Evolutionary conservation across 176 grass and related monocot species (phyloP).

Genomic region (Avena eriantha): DNA sequence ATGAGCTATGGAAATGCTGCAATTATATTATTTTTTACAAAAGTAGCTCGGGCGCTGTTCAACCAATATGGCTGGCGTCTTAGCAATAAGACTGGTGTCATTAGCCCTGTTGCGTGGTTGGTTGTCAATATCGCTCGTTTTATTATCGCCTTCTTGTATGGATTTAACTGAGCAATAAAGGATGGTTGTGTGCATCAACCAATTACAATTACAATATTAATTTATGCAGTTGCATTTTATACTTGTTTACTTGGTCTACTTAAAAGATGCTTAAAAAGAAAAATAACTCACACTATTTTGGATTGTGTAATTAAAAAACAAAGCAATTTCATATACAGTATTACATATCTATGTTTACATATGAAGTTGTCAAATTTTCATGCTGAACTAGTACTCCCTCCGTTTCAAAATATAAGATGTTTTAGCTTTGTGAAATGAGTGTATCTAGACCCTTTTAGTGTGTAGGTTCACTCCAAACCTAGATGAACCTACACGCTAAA

Average conservation of each 20-base stretch:
- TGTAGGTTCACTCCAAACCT: too few species aligned
- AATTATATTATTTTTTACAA: not conserved
- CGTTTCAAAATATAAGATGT: too few species aligned
- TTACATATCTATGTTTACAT: not conserved
- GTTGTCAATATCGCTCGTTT: too few species aligned
- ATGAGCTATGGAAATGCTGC: not conserved
- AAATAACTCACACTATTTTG: not conserved
- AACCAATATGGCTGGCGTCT: too few species aligned
- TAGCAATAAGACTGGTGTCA: too few species aligned
- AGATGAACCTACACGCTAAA: too few species aligned
- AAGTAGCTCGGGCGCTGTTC: not conserved
- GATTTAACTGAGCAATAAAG: too few species aligned
- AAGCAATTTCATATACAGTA: not conserved
- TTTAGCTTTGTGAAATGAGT: too few species aligned
- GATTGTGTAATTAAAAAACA: not conserved
- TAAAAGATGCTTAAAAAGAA: not conserved
- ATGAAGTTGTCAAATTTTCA: slow-evolving; percentile 14
- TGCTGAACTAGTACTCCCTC: not conserved
- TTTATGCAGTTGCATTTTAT: slow-evolving; percentile 23
- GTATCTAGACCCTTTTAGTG: too few species aligned
- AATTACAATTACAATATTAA: not conserved
- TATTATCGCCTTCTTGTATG: too few species aligned
- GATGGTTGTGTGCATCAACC: too few species aligned
- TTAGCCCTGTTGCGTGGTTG: too few species aligned
- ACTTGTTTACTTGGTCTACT: not conserved